Percentiles rank a stretch among this genome's conserved stretches.
Evolutionary conservation across 2,329 filamentous ascomycete genomes (phyloP).

Genomic region (Plenodomus biglobosus): DNA sequence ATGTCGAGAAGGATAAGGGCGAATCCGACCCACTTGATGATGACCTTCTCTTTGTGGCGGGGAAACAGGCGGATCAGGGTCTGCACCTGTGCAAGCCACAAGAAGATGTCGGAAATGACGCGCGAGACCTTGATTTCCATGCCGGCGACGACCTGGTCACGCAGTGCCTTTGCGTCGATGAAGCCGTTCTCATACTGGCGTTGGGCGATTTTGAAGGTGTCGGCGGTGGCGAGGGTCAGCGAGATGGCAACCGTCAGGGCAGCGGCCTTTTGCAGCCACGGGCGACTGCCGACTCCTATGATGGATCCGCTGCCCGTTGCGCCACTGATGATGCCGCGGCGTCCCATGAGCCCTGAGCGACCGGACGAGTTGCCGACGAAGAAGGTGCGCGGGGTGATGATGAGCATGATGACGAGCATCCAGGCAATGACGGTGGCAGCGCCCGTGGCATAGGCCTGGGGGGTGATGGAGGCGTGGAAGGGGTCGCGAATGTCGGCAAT

Average conservation of each 20-base stretch:
- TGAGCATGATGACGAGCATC: slow-evolving; percentile 88
- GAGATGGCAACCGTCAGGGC: slow-evolving; percentile 71
- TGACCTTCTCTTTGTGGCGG: slow-evolving; percentile 93
- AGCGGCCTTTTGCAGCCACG: slow-evolving; percentile 80
- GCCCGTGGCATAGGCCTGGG: slow-evolving; percentile 89
- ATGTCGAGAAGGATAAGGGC: slow-evolving; percentile 88
- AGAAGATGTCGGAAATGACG: slow-evolving; percentile 91
- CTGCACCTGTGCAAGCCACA: slow-evolving; percentile 97
- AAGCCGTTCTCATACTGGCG: slow-evolving; percentile 76
- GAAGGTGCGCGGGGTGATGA: slow-evolving; percentile 93
- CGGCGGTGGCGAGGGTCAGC: slow-evolving; percentile 87
- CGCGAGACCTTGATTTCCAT: slow-evolving; percentile 86
- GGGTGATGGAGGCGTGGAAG: slow-evolving; percentile 91
- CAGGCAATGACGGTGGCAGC: slow-evolving; percentile 90
- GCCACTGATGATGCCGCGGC: slow-evolving; percentile 81
- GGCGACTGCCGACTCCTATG: slow-evolving; percentile 84
- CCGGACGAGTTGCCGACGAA: slow-evolving; percentile 72
- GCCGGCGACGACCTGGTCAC: slow-evolving; percentile 77
- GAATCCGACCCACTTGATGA: slow-evolving; percentile 98
- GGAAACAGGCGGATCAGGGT: slow-evolving; percentile 94
- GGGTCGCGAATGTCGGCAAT: slow-evolving; percentile 74
- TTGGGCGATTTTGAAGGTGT: slow-evolving; percentile 84
- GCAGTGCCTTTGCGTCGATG: slow-evolving; percentile 76
- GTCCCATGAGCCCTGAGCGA: slow-evolving; percentile 72
- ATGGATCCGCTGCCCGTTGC: slow-evolving; percentile 63